Base-by-base conservation (phyloP, 139 green algal species). In the Coelastrella sp. region DNA sequence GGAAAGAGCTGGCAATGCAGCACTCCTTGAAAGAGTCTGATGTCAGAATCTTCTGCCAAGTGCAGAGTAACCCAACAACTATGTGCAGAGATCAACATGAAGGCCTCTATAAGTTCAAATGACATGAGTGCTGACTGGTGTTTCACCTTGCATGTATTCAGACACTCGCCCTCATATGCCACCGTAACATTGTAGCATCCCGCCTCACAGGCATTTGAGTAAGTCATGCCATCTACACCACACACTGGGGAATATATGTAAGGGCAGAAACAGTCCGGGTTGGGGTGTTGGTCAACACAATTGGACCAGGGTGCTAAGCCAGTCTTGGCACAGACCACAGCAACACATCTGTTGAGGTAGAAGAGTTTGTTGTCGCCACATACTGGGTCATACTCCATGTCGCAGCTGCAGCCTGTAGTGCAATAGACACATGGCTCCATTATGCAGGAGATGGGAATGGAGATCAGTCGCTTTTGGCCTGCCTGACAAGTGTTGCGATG, bases 211-310 rank as follows among this genome's bases (percentile, higher is more conserved):
- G 13, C 40, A 64, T 85, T 90, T 45, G 15, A 40, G 69, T 92
- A 92, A 0, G 72, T 89, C 15, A 81, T 73, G 35, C 83, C 69
- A 30, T 90, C 40, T 38, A 35, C 34, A 25, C 85, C 88, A 48
- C 85, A 90, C 30, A 90, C 86, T 1, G 86, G 86, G 8, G 66
- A 19, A 59, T 68, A 30, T 6, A 50, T 15, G 23, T 30, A 1
- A 17, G 43, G 21, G 27, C 86, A 92, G 9, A 87, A 15, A 25
- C 76, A 83, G 62, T 23, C 62, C n/a, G 53, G 53, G 15, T 57
- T 13, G 27, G 53, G 53, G 2, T n/a, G 6, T 27, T 64, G 53
- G 21, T 5, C 7, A 9, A 21, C 53, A 27, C 53, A 64, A 15
- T 19, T 64, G 17, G 53, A 19, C 53, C 21, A n/a, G 21, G 17